A percentile compares a stretch with the other conserved stretches of the same genome.
Evolutionary conservation across 2,329 filamentous ascomycete species (phyloP).

Genomic region (Neurospora crassa): DNA sequence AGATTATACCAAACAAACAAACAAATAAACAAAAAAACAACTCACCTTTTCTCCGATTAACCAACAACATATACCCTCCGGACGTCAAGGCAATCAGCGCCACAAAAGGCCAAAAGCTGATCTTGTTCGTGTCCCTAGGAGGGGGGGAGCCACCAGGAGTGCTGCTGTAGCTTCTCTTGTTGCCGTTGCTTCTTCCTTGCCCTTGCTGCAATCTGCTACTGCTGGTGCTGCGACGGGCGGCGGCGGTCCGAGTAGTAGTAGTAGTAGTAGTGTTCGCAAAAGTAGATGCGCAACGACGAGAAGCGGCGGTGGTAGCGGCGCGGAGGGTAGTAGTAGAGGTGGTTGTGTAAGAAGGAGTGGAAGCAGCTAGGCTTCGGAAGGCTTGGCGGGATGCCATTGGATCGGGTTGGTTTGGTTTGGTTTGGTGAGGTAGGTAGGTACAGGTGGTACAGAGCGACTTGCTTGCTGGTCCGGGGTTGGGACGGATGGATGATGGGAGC

Average conservation of each 20-base stretch:
- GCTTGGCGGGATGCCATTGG: neutral
- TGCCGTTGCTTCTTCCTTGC: no score
- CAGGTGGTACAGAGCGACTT: neutral
- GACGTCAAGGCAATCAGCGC: slow-evolving; percentile 37
- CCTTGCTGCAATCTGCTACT: neutral
- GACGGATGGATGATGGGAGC: neutral
- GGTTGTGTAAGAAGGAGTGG: neutral
- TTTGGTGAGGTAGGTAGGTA: no score
- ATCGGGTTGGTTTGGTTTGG: neutral
- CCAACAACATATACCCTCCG: slow-evolving; percentile 39
- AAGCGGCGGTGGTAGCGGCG: neutral
- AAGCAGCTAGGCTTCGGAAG: slow-evolving; percentile 1
- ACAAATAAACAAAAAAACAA: neutral
- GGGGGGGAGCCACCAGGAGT: slow-evolving; percentile 8
- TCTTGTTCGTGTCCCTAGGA: slow-evolving; percentile 11
- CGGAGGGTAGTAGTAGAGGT: neutral
- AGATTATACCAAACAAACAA: no score
- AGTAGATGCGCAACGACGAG: neutral
- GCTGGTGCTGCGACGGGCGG: neutral
- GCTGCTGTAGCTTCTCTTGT: slow-evolving; percentile 18
- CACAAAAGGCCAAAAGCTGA: slow-evolving; percentile 53
- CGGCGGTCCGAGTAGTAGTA: neutral
- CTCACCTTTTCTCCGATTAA: slow-evolving; percentile 41
- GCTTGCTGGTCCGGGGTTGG: neutral
- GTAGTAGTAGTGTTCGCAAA: neutral